These are phyloP conservation scores for Aureobasidium sp. DNA, from an alignment of 2,329 filamentous ascomycete genomes.

Conservation along the genomic window DNA sequence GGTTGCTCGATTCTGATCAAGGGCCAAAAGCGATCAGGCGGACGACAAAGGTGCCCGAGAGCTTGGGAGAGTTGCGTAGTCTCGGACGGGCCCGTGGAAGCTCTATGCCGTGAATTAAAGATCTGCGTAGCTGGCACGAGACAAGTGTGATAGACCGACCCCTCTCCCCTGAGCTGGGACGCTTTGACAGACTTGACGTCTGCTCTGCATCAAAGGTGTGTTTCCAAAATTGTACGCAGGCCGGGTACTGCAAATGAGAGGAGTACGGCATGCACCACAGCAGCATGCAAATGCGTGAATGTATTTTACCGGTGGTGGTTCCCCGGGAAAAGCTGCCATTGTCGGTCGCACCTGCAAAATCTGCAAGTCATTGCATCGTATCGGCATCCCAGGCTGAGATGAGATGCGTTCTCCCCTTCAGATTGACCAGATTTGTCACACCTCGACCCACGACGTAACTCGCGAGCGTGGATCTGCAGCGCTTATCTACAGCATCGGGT, in stretches of 20 bases:
- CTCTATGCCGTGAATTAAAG: conserved; percentile 4
- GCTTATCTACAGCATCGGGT: conserved; percentile 1
- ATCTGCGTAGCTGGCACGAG: not conserved
- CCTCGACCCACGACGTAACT: not conserved
- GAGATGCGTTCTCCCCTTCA: not conserved
- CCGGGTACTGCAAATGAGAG: not conserved
- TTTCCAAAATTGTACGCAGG: not conserved
- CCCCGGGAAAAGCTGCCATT: not conserved
- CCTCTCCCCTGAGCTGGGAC: not conserved
- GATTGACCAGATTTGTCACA: conserved; percentile 9
- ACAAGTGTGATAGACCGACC: not conserved
- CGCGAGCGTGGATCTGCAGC: conserved; percentile 1
- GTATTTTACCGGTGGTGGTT: conserved; percentile 1
- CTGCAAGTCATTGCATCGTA: conserved; percentile 6
- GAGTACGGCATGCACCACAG: not conserved
- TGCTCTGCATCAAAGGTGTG: not conserved
- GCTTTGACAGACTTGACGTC: conserved; percentile 7
- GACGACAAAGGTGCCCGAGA: not conserved
- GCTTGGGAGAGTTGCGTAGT: not conserved
- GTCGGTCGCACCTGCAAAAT: not conserved
- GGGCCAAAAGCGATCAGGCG: not conserved
- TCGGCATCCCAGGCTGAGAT: not conserved
- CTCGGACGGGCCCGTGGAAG: not conserved
- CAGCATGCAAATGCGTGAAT: not conserved
- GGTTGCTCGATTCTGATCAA: not conserved